These are phyloP conservation scores for Aphanomyces stellatus DNA, from an alignment of 352 stramenopile genomes.

Conservation along the genomic window DNA sequence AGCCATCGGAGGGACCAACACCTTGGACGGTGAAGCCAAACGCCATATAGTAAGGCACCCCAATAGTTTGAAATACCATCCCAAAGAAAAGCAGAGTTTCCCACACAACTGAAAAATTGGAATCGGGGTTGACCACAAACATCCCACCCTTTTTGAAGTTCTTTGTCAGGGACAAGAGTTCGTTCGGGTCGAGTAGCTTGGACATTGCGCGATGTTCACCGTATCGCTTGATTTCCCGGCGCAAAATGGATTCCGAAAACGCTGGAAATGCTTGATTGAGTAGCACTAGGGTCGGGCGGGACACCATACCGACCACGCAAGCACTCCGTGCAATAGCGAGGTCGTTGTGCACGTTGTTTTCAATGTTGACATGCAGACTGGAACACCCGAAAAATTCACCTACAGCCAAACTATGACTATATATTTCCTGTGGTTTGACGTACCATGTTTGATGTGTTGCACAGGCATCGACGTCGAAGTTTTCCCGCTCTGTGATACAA, in stretches of 20 bases:
- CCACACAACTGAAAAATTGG: conserved; percentile 17
- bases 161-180: not conserved
- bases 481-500: not conserved
- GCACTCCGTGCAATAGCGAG: not conserved
- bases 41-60: conserved; percentile 18
- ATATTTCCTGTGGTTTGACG: not conserved
- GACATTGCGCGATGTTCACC: conserved; percentile 1
- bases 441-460: conserved; percentile 1
- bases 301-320: conserved; percentile 12
- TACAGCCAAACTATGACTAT: not conserved
- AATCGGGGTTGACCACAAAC: conserved; percentile 14
- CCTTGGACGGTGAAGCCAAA: conserved; percentile 9
- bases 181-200: conserved; percentile 2
- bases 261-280: conserved; percentile 11
- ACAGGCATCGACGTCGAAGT: not conserved
- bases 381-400: conserved; percentile 18
- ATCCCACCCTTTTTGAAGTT: not conserved
- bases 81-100: conserved; percentile 19
- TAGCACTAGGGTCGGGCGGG: not conserved
- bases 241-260: not conserved
- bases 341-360: conserved; percentile 16
- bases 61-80: conserved; percentile 17
- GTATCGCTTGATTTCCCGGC: not conserved
- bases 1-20: conserved; percentile 2
- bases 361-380: not conserved